Base-by-base conservation (phyloP, 805 yeast genomes). In the Monosporozyma siamensis region DNA sequence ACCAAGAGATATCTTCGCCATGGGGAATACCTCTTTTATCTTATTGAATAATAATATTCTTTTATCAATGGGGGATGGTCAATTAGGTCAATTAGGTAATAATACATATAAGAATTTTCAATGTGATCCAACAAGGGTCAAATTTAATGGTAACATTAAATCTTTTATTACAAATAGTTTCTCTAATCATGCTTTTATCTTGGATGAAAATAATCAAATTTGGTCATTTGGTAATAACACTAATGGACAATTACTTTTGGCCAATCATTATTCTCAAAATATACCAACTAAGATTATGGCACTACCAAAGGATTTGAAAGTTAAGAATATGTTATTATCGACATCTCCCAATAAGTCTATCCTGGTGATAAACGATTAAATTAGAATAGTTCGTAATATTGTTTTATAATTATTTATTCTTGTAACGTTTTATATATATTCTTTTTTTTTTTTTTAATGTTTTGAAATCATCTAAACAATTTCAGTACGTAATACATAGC, bases 151-250 rank as follows among this genome's bases (percentile, higher is more conserved):
- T 52, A 87, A 79, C 49, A 54, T 69, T 14, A 50, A 56, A 34
- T 58, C 66, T 30, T 72, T 86, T 72, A 59, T 74, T 6, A 67
- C 77, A 17, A 95, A 95, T 29, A 44, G 48, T 24, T 40, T 41
- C 25, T 15, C 35, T n/a, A 40, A 41, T n/a, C 96, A 89, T 54
- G 66, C 68, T 0, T 69, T 80, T 36, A 74, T 80, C 9, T 75
- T 77, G 8, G 63, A 83, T 44, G 61, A 68, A 34, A 81, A 81
- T 47, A 72, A 72, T 17, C 87, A 82, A 54, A 81, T 87, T 17
- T 58, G 81, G 30, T 73, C 67, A 4, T 87, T 95, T 87, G 98
- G 98, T 20, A 81, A 78, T 35, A 90, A 89, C 61, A 82, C 78
- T 54, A 68, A 50, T 51, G 95, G 90, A 20, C 96, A 90, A 64